Conservation (phyloP, 2,329 filamentous ascomycete species). For the Neophaeococcomyces mojaviensis region DNA sequence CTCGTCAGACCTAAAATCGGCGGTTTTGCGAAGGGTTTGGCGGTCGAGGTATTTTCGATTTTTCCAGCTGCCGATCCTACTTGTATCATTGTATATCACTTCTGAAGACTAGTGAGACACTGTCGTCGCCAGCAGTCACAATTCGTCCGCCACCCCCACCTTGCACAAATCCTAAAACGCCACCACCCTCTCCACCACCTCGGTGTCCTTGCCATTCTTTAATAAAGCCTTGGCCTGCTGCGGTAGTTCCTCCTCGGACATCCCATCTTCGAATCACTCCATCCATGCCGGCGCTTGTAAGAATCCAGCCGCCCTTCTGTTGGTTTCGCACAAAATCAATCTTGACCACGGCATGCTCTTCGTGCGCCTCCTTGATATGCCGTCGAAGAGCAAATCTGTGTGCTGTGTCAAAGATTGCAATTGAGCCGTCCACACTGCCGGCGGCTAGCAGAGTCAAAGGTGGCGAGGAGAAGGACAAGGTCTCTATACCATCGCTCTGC, state of each 20-base stretch:
- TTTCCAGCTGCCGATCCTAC: no score
- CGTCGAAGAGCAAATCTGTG: slow-evolving; percentile 80
- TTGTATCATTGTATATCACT: slow-evolving; percentile 26
- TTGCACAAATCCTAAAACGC: slow-evolving; percentile 86
- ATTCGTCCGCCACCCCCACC: slow-evolving; percentile 54
- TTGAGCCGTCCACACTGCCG: slow-evolving; percentile 58
- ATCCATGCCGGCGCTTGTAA: slow-evolving; percentile 88
- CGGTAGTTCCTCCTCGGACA: slow-evolving; percentile 56
- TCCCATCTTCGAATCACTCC: slow-evolving; percentile 90
- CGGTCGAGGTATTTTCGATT: no score
- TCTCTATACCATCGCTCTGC: slow-evolving; percentile 73
- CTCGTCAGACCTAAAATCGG: no score
- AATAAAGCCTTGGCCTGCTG: slow-evolving; percentile 60
- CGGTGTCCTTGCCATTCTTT: slow-evolving; percentile 88
- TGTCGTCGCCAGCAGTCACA: slow-evolving; percentile 85
- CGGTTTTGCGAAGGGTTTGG: no score
- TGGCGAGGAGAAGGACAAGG: slow-evolving; percentile 56
- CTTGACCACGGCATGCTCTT: slow-evolving; percentile 84
- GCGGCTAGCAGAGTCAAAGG: slow-evolving; percentile 55
- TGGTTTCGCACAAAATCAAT: slow-evolving; percentile 61
- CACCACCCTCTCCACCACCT: slow-evolving; percentile 76
- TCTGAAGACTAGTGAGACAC: slow-evolving; percentile 39
- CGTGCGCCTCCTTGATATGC: slow-evolving; percentile 74
- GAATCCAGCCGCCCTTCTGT: slow-evolving; percentile 51
- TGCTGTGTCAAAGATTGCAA: slow-evolving; percentile 79